A percentile compares a stretch with the other conserved stretches of the same genome.
Conservation (phyloP, 2,329 filamentous ascomycete genomes). For the Fusarium drepaniforme region DNA sequence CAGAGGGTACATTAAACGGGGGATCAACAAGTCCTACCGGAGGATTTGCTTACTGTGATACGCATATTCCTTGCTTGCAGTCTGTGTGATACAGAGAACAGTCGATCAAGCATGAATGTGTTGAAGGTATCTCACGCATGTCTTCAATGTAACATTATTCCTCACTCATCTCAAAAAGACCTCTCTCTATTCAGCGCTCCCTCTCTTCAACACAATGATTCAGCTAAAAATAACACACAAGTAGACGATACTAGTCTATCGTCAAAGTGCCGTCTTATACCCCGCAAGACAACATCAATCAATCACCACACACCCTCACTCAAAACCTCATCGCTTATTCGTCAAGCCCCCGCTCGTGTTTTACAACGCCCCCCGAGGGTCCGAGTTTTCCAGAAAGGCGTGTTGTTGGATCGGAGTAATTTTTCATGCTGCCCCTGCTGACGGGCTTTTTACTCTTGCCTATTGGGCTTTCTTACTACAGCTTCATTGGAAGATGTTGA, state of each 20-base stretch:
- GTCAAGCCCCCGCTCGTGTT: slow-evolving; percentile 14
- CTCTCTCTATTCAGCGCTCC: background rate
- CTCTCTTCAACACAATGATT: background rate
- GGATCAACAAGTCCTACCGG: background rate
- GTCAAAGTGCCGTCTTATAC: slow-evolving; percentile 6
- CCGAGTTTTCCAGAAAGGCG: background rate
- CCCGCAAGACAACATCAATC: slow-evolving; percentile 13
- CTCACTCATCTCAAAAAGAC: background rate
- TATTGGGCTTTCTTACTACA: background rate
- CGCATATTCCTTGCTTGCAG: background rate
- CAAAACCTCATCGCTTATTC: slow-evolving; percentile 19
- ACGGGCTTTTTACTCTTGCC: background rate
- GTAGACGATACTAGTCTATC: background rate
- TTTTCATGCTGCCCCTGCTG: background rate
- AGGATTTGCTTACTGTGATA: background rate
- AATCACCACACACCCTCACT: slow-evolving; percentile 1
- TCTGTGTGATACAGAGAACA: background rate
- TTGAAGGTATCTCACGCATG: background rate
- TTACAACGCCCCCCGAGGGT: background rate
- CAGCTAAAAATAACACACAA: slow-evolving; percentile 21
- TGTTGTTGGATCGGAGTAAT: background rate
- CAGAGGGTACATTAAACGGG: background rate
- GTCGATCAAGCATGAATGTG: background rate
- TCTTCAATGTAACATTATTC: background rate
- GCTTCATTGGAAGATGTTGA: background rate